Base-by-base conservation (phyloP, 768 basidiomycete genomes). In the Lactarius pseudohatsudake region DNA sequence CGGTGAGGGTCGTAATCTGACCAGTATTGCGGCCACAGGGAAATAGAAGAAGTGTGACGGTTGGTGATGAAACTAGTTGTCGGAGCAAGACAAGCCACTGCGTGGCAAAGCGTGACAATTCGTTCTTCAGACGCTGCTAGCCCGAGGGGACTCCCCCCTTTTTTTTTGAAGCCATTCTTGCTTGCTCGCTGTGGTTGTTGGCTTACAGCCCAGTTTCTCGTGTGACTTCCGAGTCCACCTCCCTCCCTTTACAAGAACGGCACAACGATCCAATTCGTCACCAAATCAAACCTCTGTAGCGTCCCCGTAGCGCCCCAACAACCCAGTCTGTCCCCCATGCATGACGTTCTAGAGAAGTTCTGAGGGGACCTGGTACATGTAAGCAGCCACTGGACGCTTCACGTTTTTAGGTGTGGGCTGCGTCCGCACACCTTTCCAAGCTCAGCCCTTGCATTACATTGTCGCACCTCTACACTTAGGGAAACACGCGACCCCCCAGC, bases 1-100 rank as follows among this genome's bases (percentile, higher is more conserved):
- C 55, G 43, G 43, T 47, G 45, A 22, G 40, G 36, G 45, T 4
- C 36, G 56, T 61, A 8, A 16, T 28, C 59, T 18, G n/a, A 22
- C 32, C n/a, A 6, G 22, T 47, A 54, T 38, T 55, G 13, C 8
- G 53, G 20, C 9, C 10, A 16, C 45, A 15, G 40, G 13, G n/a
- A 32, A 65, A 55, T 13, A n/a, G 53, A 43, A 20, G 64, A 57
- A 30, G 64, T 53, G 28, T 45, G 56, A 26, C 26, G 28, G 22
- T 30, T 54, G 28, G 22, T 30, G 34, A 22, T 16, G 32, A 36
- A 64, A 43, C 11, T 22, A 36, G 34, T 32, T 45, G 57, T 59
- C 36, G 20, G 20, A 41, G 38, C 22, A 58, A 7, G 8, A 36
- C 57, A 53, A 53, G 36, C 15, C 3, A 36, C n/a, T 5, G 20